Evolutionary conservation across 2,329 filamentous ascomycete species (phyloP), one percentile per base, ranked within the genome.

Genomic region (Metarhizium humberi): DNA sequence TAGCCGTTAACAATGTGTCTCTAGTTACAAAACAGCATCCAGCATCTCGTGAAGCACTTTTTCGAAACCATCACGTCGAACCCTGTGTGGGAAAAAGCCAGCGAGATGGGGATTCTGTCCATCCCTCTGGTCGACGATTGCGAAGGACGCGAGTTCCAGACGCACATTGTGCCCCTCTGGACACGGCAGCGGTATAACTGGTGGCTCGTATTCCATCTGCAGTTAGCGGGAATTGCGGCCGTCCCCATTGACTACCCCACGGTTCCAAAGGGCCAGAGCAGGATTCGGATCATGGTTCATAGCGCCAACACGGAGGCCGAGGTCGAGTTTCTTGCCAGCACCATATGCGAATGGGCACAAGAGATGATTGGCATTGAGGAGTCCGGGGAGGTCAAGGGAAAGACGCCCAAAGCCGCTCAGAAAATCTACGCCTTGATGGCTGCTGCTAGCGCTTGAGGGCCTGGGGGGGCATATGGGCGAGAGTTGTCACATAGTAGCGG

Each of bases 231-330:
- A 16, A 56, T 63, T 50, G 58, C 36, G 16, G 61, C 53, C 1
- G 64, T 56, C 38, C 61, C 71, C 8, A 65, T 76, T 2, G 67
- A 68, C 6, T 63, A 67, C 51, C 75, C 73, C 1, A 68, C 67
- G 2, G 74, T 77, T 2, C 71, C 72, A 0, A 59, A 62, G 42
- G 73, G 73, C 0, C 62, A 67, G 18, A 65, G 65, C 48, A 63
- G 74, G 8, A 59, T 77, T 2, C 63, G 72, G 32, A 55, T 76
- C 1, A 67, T 70, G 20, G 57, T 77, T 29, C 73, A 77, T 58
- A 72, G 71, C 3, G 63, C 62, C 4, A 75, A 75, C 51, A 74
- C 70, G 2, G 57, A 63, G 20, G 63, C 59, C 1, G 61, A 77
- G 42, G 61, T 74, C 2, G 55, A 65, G 4, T 52, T 2, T 3